Evolutionary conservation across 805 yeast genomes (phyloP), one percentile per base, ranked within the genome.

Genomic region (Zygosaccharomyces rouxii): DNA sequence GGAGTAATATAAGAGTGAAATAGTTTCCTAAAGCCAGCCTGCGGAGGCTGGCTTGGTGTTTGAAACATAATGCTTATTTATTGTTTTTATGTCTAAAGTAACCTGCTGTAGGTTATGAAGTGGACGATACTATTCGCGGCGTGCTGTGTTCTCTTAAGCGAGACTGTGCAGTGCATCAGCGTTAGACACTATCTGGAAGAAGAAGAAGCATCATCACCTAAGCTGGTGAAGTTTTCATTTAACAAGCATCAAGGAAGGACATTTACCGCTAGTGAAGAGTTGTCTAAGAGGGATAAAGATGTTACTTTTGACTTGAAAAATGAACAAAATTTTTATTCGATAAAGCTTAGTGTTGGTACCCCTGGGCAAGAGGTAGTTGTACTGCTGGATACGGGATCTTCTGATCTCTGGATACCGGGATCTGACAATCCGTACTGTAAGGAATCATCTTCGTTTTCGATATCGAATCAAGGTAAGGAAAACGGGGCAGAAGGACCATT

Each of bases 351-450:
- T 23, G 55, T 83, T 14, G 89, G 89, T 1, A 77, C 84, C 0
- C 72, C 79, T 1, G 58, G 68, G 0, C 81, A 81, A 54, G 58
- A 64, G 16, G 70, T 82, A 3, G 67, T 65, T 7, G 79, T 81
- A 5, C 63, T 80, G 37, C 60, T 83, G 10, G 89, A 83, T 57
- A 83, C 88, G 0, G 89, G 89, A 1, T 81, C 87, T 0, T 74
- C 84, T 0, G 89, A 83, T 60, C 63, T 84, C 7, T 83, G 63
- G 63, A 78, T 84, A 18, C 71, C 77, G 50, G 69, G 74, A 26
- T 62, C 75, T 1, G 57, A 68, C 33, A 80, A 79, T 56, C 75
- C 83, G 2, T 75, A 71, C 49, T 77, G 81, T 57, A 37, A 57
- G 3, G 43, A 61, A 1, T 7, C 42, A 3, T 25, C 37, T 4